These are phyloP conservation scores for Penicillium rolfsii DNA, from an alignment of 2,329 filamentous ascomycete genomes.

Conservation along the genomic window DNA sequence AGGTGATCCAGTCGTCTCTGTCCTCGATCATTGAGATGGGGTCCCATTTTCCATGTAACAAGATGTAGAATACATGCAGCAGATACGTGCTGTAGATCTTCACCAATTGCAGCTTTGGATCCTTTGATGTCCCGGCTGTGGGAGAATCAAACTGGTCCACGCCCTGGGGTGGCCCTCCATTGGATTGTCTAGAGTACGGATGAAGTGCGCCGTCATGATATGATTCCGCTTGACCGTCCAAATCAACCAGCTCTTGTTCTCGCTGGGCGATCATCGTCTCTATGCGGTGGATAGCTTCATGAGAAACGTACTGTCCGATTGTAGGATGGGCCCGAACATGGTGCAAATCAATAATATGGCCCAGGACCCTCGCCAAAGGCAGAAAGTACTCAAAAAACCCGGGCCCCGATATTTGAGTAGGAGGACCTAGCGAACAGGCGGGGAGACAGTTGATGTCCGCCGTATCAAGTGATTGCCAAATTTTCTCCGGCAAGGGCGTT, in stretches of 20 bases:
- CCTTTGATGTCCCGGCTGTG: not conserved
- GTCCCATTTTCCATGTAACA: conserved; percentile 56
- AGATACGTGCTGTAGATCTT: conserved; percentile 55
- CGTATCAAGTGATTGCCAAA: conserved; percentile 48
- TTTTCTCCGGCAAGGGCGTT: conserved; percentile 45
- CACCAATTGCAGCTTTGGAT: conserved; percentile 38
- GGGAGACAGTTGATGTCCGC: conserved; percentile 39
- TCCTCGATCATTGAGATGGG: conserved; percentile 56
- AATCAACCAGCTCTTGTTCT: conserved; percentile 44
- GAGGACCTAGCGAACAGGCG: conserved; percentile 43
- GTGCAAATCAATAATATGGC: conserved; percentile 55
- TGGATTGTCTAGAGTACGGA: not conserved
- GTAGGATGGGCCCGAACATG: conserved; percentile 50
- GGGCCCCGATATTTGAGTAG: conserved; percentile 41
- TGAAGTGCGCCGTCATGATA: not conserved
- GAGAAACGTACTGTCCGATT: conserved; percentile 44
- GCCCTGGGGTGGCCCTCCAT: not conserved
- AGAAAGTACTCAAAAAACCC: conserved; percentile 57
- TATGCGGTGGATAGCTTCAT: conserved; percentile 41
- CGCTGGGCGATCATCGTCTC: conserved; percentile 45
- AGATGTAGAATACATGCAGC: conserved; percentile 53
- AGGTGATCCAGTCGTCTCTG: conserved; percentile 55
- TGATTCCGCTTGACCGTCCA: conserved; percentile 31
- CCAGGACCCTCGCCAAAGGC: conserved; percentile 54
- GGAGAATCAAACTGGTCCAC: conserved; percentile 5